Conservation (phyloP, 1,284 basidiomycete species). For the Boletellus deceptivus region DNA sequence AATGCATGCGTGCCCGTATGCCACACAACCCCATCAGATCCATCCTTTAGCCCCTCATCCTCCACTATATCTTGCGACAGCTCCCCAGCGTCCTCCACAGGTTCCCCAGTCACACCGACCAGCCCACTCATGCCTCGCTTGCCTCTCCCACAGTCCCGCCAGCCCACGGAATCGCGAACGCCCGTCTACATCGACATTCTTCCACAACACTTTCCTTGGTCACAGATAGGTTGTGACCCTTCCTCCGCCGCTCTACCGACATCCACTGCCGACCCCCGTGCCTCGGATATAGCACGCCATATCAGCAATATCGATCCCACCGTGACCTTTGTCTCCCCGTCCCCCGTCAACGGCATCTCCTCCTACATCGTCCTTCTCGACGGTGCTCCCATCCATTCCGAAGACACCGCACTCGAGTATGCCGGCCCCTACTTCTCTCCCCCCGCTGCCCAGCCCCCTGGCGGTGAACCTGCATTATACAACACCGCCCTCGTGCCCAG, state of each 20-base stretch:
- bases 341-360: conserved; percentile 47
- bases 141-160: conserved; percentile 18
- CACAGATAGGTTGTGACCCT: conserved; percentile 21
- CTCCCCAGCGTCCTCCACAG: conserved; percentile 37
- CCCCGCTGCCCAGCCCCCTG: conserved; percentile 20
- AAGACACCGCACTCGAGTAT: conserved; percentile 43
- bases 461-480: conserved; percentile 47
- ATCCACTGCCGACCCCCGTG: conserved; percentile 28
- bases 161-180: conserved; percentile 36
- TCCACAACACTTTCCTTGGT: conserved; percentile 30
- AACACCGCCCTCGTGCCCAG: conserved; percentile 55
- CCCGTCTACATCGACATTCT: conserved; percentile 62
- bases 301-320: conserved; percentile 60
- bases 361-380: conserved; percentile 54
- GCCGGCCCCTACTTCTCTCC: conserved; percentile 34
- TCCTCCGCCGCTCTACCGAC: conserved; percentile 9
- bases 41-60: conserved; percentile 27
- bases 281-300: conserved; percentile 48
- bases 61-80: conserved; percentile 39
- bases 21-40: conserved; percentile 11
- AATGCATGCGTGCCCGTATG: conserved; percentile 18
- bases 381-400: conserved; percentile 48
- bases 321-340: conserved; percentile 53
- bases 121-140: conserved; percentile 25
- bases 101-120: conserved; percentile 39